A percentile compares a stretch with the other conserved stretches of the same genome.
Conservation (phyloP, 164 flowering plant genomes). For the Brasenia schreberi region DNA sequence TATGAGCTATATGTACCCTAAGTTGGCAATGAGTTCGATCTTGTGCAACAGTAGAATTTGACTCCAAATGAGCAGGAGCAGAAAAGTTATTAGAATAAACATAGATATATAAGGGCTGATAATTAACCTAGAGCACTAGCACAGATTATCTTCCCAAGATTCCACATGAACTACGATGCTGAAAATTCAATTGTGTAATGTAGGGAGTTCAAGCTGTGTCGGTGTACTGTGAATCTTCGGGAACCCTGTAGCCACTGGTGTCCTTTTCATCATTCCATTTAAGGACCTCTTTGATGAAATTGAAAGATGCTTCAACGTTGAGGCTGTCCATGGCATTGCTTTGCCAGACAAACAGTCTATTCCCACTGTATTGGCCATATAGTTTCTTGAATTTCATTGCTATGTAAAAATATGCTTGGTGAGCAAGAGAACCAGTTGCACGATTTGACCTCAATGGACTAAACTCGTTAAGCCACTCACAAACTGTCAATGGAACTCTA, state of each 20-base stretch:
- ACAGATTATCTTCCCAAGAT: no score
- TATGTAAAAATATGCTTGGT: slow-evolving; percentile 39
- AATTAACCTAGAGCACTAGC: no score
- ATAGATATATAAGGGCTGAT: no score
- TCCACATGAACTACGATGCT: no score
- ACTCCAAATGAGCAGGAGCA: no score
- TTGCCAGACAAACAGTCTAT: slow-evolving; percentile 40
- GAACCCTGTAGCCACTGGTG: slow-evolving; percentile 14
- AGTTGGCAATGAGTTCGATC: no score
- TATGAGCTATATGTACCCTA: no score
- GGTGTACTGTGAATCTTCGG: slow-evolving; percentile 32
- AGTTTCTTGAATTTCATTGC: slow-evolving; percentile 50
- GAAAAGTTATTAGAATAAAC: no score
- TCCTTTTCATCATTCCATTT: slow-evolving; percentile 54
- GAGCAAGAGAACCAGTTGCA: slow-evolving; percentile 27
- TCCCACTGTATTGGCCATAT: slow-evolving; percentile 22
- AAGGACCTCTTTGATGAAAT: slow-evolving; percentile 36
- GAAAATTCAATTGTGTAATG: slow-evolving; percentile 13
- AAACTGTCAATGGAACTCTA: slow-evolving; percentile 21
- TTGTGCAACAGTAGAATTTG: no score
- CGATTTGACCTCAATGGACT: slow-evolving; percentile 27
- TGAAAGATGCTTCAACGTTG: slow-evolving; percentile 39
- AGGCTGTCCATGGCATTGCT: slow-evolving; percentile 25
- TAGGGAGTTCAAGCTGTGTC: slow-evolving; percentile 32
- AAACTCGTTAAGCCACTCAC: slow-evolving; percentile 50